A percentile compares a stretch with the other conserved stretches of the same genome.
These are phyloP conservation scores for Kernera saxatilis DNA, from an alignment of 345 rosid genomes.

Conservation along the genomic window DNA sequence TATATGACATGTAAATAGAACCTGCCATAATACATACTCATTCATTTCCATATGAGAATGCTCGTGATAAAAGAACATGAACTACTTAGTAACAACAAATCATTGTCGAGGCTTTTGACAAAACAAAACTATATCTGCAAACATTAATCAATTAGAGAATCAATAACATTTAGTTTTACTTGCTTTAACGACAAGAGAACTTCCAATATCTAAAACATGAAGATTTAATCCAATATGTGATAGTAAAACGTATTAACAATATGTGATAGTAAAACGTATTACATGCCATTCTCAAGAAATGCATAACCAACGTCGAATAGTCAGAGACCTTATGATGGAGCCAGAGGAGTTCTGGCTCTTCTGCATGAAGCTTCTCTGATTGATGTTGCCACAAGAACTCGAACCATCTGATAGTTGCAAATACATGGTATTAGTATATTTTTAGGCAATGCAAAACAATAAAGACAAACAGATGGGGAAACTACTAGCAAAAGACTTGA, in stretches of 20 bases:
- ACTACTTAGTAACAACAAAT: no score
- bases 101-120: background rate
- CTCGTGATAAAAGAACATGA: background rate
- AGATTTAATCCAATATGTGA: background rate
- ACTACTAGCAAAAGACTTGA: background rate
- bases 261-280: background rate
- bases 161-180: background rate
- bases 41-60: background rate
- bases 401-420: slow-evolving; percentile 59
- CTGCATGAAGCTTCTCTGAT: slow-evolving; percentile 91
- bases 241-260: background rate
- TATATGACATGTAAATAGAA: slow-evolving; percentile 3
- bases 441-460: background rate
- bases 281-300: slow-evolving; percentile 34
- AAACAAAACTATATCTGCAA: background rate
- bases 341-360: slow-evolving; percentile 95
- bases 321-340: slow-evolving; percentile 84
- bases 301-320: slow-evolving; percentile 77
- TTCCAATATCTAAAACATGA: background rate
- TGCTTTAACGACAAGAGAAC: background rate
- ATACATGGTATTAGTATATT: background rate
- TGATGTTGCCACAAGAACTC: slow-evolving; percentile 85
- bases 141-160: background rate
- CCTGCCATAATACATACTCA: background rate
- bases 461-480: background rate